Conservation (phyloP, 768 basidiomycete species). For the Filobasidium wieringae region DNA sequence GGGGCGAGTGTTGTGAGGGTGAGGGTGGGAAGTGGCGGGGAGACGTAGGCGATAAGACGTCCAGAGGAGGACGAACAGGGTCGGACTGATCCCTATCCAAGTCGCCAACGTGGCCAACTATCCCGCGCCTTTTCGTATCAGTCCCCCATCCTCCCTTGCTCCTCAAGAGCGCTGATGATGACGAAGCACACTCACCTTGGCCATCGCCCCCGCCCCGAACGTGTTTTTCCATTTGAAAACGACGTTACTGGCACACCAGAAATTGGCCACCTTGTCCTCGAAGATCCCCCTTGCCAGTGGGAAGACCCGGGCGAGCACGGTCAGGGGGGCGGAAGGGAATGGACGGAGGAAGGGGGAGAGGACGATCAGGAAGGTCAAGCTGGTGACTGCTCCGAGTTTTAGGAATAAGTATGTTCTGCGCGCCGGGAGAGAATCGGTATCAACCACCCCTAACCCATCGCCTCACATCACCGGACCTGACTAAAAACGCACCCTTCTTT, state of each 20-base stretch:
- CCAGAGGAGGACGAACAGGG: conserved; percentile 28
- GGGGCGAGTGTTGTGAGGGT: conserved; percentile 4
- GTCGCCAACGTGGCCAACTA: conserved; percentile 57
- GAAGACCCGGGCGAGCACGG: conserved; percentile 70
- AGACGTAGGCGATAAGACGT: conserved; percentile 17
- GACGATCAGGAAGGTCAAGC: conserved; percentile 53
- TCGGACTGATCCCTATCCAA: conserved; percentile 52
- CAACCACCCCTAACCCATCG: no score
- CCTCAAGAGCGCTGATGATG: not conserved
- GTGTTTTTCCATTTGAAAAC: conserved; percentile 65
- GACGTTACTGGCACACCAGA: conserved; percentile 90
- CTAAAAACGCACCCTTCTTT: conserved; percentile 50
- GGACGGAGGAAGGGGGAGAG: conserved; percentile 64
- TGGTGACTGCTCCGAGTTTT: conserved; percentile 54
- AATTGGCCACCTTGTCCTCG: conserved; percentile 62
- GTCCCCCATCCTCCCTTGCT: no score
- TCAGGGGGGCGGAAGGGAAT: conserved; percentile 45
- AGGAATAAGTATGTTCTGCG: no score
- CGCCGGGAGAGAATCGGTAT: no score
- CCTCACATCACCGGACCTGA: no score
- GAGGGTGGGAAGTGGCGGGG: not conserved
- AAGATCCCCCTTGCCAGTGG: conserved; percentile 62
- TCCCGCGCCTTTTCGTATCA: not conserved
- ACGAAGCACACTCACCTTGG: conserved; percentile 16
- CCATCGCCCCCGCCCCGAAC: conserved; percentile 18